phyloP scores from a whole-genome alignment of 2,329 filamentous ascomycete species.

The Ophiostoma sp. region DNA sequence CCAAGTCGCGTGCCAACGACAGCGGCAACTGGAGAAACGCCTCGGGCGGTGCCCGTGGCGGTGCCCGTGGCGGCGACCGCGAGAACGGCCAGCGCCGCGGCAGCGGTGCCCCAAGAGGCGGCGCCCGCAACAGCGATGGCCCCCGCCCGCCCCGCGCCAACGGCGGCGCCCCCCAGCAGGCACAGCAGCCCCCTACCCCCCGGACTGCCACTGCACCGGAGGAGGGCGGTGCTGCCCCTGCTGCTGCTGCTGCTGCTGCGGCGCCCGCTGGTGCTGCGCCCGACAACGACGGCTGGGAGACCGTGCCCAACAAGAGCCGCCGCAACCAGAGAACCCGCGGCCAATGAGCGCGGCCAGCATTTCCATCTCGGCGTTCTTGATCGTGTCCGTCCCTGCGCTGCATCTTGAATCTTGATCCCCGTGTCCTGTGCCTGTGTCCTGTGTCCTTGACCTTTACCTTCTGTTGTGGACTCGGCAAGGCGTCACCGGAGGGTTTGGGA shows the following conservation, averaged over 20 bases:
- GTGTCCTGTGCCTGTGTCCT: too few relatives aligned
- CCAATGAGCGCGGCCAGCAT: conserved; percentile 10
- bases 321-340: conserved; percentile 31
- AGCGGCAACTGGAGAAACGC: conserved; percentile 57
- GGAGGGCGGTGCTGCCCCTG: conserved; percentile 32
- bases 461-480: neutral
- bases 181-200: conserved; percentile 33
- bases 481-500: neutral
- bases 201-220: conserved; percentile 29
- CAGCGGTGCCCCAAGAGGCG: conserved; percentile 40
- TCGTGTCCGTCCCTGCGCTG: neutral
- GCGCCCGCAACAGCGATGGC: conserved; percentile 43
- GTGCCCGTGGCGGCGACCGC: conserved; percentile 26
- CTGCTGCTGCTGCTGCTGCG: conserved; percentile 16
- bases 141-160: conserved; percentile 47
- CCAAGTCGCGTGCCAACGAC: conserved; percentile 53
- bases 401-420: neutral
- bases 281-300: conserved; percentile 61
- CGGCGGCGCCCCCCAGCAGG: conserved; percentile 36
- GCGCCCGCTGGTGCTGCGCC: conserved; percentile 22
- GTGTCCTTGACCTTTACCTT: neutral
- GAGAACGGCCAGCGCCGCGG: conserved; percentile 33
- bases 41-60: conserved; percentile 43
- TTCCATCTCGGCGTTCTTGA: neutral
- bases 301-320: conserved; percentile 44